A percentile compares a stretch with the other conserved stretches of the same genome.
phyloP scores from a whole-genome alignment of 2,329 filamentous ascomycete genomes.

The Coccinonectria pachysandricola region DNA sequence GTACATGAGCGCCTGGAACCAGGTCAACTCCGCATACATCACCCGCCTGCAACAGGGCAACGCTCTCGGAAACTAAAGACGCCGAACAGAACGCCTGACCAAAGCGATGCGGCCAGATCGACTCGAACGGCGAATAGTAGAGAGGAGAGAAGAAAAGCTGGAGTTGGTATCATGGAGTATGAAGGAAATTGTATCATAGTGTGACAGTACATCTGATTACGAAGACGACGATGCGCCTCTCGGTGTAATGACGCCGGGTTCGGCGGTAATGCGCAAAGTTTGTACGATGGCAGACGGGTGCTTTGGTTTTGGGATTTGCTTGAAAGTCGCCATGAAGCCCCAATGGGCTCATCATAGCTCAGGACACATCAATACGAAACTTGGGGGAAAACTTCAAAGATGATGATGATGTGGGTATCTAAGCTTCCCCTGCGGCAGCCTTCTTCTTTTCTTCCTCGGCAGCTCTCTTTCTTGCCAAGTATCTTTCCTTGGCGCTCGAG shows the following conservation, averaged over 20 bases:
- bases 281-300: too few species aligned
- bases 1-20: constrained; percentile 74
- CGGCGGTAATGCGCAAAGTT: too few species aligned
- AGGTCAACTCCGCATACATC: constrained; percentile 60
- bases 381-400: too few species aligned
- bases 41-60: constrained; percentile 50
- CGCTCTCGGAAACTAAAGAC: constrained; percentile 15
- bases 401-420: constrained; percentile 26
- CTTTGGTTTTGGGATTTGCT: too few species aligned
- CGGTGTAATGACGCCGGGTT: too few species aligned
- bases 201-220: constrained; percentile 15
- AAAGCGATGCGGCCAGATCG: constrained; percentile 2
- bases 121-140: constrained; percentile 2
- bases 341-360: too few species aligned
- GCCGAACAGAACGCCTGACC: constrained; percentile 2
- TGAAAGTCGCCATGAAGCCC: too few species aligned
- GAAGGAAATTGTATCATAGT: constrained; percentile 22
- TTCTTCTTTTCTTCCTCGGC: constrained; percentile 58
- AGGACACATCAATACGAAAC: too few species aligned
- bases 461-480: constrained; percentile 65
- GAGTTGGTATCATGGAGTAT: too few species aligned
- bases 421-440: constrained; percentile 21
- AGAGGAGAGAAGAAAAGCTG: constrained; percentile 6
- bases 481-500: constrained; percentile 67
- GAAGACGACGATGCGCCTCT: too few species aligned